These are phyloP conservation scores for Hymenoscyphus repandus DNA, from an alignment of 2,329 filamentous ascomycete genomes.

Conservation along the genomic window DNA sequence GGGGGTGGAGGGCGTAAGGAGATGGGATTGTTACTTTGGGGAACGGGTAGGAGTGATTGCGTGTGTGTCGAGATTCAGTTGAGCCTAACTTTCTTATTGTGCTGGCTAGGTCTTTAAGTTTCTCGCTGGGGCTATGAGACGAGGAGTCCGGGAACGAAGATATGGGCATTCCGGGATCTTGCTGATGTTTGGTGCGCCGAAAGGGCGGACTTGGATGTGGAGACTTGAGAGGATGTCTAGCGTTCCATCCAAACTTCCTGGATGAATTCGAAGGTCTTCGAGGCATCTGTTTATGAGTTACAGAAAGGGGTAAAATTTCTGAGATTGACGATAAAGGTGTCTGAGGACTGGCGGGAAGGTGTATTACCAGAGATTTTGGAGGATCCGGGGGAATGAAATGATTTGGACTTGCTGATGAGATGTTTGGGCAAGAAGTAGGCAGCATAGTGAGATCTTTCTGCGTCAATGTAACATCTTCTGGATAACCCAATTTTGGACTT, in stretches of 20 bases:
- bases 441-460: neutral
- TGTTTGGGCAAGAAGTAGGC: neutral
- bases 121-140: no score
- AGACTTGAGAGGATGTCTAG: neutral
- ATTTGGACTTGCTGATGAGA: no score
- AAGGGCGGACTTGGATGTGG: neutral
- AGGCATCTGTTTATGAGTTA: neutral
- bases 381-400: no score
- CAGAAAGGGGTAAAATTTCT: neutral
- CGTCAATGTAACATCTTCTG: neutral
- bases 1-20: no score
- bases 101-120: no score
- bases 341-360: neutral
- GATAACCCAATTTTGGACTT: neutral
- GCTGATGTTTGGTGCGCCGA: neutral
- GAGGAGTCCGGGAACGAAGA: neutral
- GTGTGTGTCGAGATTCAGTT: no score
- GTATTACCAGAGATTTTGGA: no score
- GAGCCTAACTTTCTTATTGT: no score
- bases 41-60: no score
- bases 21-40: no score
- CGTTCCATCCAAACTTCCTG: neutral
- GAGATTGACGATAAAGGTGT: neutral
- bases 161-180: neutral
- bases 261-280: neutral